Base-by-base conservation (phyloP, 2,329 filamentous ascomycete genomes). In the Davidsoniella virescens region DNA sequence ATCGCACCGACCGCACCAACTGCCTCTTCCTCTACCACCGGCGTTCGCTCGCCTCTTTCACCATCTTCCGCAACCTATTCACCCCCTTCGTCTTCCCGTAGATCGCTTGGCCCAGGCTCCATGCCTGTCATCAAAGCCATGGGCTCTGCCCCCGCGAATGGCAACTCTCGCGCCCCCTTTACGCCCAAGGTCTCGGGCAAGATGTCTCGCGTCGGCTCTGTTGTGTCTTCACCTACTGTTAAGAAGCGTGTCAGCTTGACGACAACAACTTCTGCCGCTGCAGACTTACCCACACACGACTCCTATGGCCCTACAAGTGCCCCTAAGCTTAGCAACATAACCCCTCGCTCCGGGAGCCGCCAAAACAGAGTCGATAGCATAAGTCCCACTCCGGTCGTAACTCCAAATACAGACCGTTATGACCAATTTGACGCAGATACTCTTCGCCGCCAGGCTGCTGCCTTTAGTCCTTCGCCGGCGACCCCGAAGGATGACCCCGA, bases 321-420 rank as follows among this genome's bases (percentile, higher is more conserved):
- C 38, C 51, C 47, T 10, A 52, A 52, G 57, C 65, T 87, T 42
- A 73, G 67, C 62, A 87, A 85, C 62, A 68, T 87, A 60, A 93
- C 87, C 3, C 85, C 87, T 47, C 78, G 87, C 56, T 87, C 87
- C 7, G 82, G 82, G 7, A 70, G 78, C 45, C 75, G 87, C 54
- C 85, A 78, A 61, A 79, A 70, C 57, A 79, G 86, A 56, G 75
- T 80, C 52, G 79, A 85, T 61, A 87, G 82, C 62, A 47, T 73
- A 23, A 74, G 71, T 52, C 75, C 73, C 29, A 87, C 86, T 1
- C 81, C 84, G 3, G 75, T 64, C 54, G 72, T 69, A 51, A 82
- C 78, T 0, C 77, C 78, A 4, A 73, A 64, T 45, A 60, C 61
- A 1, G 70, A 73, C 57, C 14, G 59, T 63, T 37, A 61, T 62